Percentiles rank a stretch among this genome's conserved stretches.
These are phyloP conservation scores for Aspergillus wentii DNA, from an alignment of 495 filamentous ascomycete genomes.

Conservation along the genomic window DNA sequence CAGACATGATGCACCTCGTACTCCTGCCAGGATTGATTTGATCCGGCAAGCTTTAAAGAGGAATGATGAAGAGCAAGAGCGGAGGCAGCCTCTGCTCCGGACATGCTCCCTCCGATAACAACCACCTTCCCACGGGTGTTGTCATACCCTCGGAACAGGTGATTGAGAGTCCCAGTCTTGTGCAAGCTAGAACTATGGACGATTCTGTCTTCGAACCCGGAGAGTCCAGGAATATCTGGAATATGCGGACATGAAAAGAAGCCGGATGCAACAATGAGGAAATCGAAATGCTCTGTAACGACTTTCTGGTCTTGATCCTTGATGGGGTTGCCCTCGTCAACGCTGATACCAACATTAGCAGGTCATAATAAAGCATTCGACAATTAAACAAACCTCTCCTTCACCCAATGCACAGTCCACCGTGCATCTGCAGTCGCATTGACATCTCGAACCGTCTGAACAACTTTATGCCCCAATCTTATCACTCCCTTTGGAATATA, in stretches of 20 bases:
- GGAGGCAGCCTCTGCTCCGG: slow-evolving; percentile 70
- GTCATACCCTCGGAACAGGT: slow-evolving; percentile 3
- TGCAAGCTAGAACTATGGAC: slow-evolving; percentile 57
- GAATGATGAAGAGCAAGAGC: slow-evolving; percentile 67
- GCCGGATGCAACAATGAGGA: slow-evolving; percentile 69
- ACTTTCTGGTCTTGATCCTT: slow-evolving; percentile 1
- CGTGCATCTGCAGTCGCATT: slow-evolving; percentile 5
- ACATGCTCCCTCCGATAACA: slow-evolving; percentile 80
- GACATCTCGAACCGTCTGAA: slow-evolving; percentile 31
- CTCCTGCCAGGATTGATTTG: slow-evolving; percentile 22
- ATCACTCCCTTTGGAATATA: slow-evolving; percentile 51
- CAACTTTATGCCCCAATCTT: slow-evolving; percentile 49
- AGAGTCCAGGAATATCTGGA: slow-evolving; percentile 39
- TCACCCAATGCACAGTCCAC: slow-evolving; percentile 53
- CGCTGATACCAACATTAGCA: too few species aligned
- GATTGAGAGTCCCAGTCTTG: slow-evolving; percentile 16
- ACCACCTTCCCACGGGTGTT: slow-evolving; percentile 55
- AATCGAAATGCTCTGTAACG: slow-evolving; percentile 54
- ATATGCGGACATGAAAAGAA: slow-evolving; percentile 64
- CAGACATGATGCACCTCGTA: slow-evolving; percentile 62
- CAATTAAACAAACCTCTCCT: slow-evolving; percentile 25
- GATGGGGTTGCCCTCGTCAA: too few species aligned
- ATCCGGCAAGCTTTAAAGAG: slow-evolving; percentile 40
- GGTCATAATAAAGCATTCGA: too few species aligned
- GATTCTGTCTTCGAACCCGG: slow-evolving; percentile 28